Conservation (phyloP, 2,329 filamentous ascomycete genomes). For the Penicillium aurantiogriseum region DNA sequence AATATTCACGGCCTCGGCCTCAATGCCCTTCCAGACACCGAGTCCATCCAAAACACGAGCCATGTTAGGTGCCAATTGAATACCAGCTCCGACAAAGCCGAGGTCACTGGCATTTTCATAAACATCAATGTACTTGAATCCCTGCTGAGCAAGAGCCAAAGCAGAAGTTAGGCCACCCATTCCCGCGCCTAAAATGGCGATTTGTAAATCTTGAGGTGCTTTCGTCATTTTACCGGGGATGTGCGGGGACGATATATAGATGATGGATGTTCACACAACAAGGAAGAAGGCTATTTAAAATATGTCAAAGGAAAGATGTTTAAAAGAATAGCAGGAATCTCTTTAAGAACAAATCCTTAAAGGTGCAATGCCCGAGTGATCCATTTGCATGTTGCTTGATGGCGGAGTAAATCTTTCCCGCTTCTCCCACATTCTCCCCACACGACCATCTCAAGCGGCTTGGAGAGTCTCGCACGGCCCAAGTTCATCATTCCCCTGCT, state of each 20-base stretch:
- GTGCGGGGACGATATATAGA: neutral
- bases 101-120: constrained; percentile 71
- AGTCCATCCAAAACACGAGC: constrained; percentile 70
- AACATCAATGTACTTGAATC: constrained; percentile 70
- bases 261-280: neutral
- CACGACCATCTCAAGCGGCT: constrained; percentile 4
- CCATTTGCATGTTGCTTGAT: constrained; percentile 1
- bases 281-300: neutral
- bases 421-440: constrained; percentile 26
- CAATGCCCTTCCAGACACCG: constrained; percentile 70
- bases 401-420: constrained; percentile 27
- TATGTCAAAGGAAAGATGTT: neutral
- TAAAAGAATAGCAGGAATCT: neutral
- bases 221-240: constrained; percentile 25
- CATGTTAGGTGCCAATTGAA: constrained; percentile 82
- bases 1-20: constrained; percentile 68
- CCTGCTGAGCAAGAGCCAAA: constrained; percentile 71
- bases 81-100: constrained; percentile 80
- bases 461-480: neutral
- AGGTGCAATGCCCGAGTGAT: neutral
- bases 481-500: constrained; percentile 6
- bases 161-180: constrained; percentile 76
- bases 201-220: constrained; percentile 37
- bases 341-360: constrained; percentile 10
- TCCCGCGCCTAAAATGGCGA: constrained; percentile 54